Conservation (phyloP, 1,139 yeast genomes). For the Sugiyamaella novakii region DNA sequence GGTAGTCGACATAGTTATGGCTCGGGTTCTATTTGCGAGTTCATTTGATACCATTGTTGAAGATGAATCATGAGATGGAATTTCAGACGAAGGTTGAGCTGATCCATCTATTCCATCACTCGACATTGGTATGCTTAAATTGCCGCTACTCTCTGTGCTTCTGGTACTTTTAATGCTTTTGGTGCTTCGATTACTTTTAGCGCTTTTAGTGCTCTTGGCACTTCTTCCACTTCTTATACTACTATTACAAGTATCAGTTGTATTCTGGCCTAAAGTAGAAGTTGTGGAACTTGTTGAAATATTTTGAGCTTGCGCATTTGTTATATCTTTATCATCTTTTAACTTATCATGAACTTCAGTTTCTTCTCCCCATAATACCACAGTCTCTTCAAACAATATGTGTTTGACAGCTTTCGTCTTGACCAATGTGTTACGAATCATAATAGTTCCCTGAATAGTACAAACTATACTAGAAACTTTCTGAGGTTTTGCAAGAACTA, state of each 20-base stretch:
- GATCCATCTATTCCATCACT: too few relatives aligned
- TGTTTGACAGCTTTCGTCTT: conserved; percentile 39
- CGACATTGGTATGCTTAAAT: background rate
- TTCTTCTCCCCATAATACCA: conserved; percentile 62
- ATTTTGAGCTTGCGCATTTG: background rate
- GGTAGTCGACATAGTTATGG: background rate
- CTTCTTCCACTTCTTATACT: conserved; percentile 4
- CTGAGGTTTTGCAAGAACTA: conserved; percentile 36
- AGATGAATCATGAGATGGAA: too few relatives aligned
- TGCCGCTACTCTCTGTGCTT: background rate
- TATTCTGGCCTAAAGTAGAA: background rate
- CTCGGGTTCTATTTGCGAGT: background rate
- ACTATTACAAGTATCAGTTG: conserved; percentile 3
- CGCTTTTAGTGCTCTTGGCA: conserved; percentile 7
- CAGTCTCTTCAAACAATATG: conserved; percentile 63
- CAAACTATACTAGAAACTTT: conserved; percentile 34
- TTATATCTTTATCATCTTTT: background rate
- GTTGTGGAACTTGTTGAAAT: too few relatives aligned
- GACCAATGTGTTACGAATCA: conserved; percentile 48
- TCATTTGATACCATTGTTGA: background rate
- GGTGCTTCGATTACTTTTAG: background rate
- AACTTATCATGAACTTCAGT: background rate
- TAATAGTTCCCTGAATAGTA: conserved; percentile 37
- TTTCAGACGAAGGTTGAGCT: background rate
- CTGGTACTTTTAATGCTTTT: background rate